These are phyloP conservation scores for Helenozyma baotianmanensis DNA, from an alignment of 805 yeast genomes.

Conservation along the genomic window DNA sequence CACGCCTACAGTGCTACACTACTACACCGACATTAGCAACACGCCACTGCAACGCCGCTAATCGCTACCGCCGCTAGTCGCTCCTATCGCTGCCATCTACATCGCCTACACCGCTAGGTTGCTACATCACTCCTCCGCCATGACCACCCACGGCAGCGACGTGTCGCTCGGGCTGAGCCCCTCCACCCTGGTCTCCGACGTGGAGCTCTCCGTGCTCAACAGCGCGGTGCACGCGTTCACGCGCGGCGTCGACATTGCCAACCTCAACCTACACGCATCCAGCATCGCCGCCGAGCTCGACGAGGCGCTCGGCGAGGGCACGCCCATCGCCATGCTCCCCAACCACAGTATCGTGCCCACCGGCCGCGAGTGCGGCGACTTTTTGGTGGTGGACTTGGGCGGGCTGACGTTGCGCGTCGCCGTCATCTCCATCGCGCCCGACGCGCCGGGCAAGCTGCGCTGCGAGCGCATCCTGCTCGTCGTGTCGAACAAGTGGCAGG, in stretches of 20 bases:
- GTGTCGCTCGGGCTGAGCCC: slow-evolving; percentile 8
- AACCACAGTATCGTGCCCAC: slow-evolving; percentile 35
- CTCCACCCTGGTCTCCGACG: slow-evolving; percentile 4
- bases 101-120: no score
- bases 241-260: slow-evolving; percentile 1
- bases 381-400: slow-evolving; percentile 50
- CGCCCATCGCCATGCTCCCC: slow-evolving; percentile 37
- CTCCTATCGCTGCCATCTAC: background rate
- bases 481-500: slow-evolving; percentile 33
- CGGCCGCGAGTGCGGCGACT: slow-evolving; percentile 34
- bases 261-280: slow-evolving; percentile 17
- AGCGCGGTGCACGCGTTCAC: slow-evolving; percentile 8
- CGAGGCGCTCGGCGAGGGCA: slow-evolving; percentile 23
- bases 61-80: background rate
- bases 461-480: slow-evolving; percentile 23
- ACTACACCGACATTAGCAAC: background rate
- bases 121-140: no score
- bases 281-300: slow-evolving; percentile 22
- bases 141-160: slow-evolving; percentile 1
- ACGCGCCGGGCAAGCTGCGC: slow-evolving; percentile 8
- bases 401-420: slow-evolving; percentile 51
- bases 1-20: no score
- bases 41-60: background rate
- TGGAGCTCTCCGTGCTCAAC: slow-evolving; percentile 3
- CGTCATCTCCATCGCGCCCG: slow-evolving; percentile 28